Evolutionary conservation across 257 asterid species (phyloP), one percentile per base, ranked within the genome.

Genomic region (Nicotiana tomentosiformis): DNA sequence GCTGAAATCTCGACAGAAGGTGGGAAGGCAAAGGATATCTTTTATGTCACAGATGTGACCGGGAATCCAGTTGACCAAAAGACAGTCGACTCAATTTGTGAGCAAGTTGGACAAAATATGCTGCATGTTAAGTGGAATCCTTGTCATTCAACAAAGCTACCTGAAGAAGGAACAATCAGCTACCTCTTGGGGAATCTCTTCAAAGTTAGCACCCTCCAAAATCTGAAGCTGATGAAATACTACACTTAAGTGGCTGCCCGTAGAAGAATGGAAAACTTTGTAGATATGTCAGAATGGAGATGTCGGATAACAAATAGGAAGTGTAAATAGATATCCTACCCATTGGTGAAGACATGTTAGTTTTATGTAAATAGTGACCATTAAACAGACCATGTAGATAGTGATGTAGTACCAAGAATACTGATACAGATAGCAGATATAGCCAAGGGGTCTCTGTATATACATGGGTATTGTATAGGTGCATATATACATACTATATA

Each of bases 1-100:
- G 98, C 98, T 69, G 97, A 91, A 89, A 90, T 93, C 57, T 92
- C 97, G 62, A 92, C 97, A 3, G 78, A 87, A 79, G 90, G 87
- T 32, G 94, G 98, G 86, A 91, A 88, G 86, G 98, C 89, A 4
- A 87, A 79, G 80, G 94, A 93, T 77, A 93, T 87, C 11, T 93
- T 93, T 83, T 91, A 87, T 77, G 98, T 93, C 20, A 91, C 93
- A 0, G 97, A 93, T 82, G 97, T 91, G 83, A 85, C 91, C 0
- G 98, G 97, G 64, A 85, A 85, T 82, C 93, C 93, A 0, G 97
- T 91, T 33, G 98, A 92, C 58, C 88, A 87, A 10, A 91, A 87
- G 86, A 91, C 90, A 32, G 91, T 93, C 6, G 95, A 93, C 67
- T 90, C 91, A 12, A 90, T 93, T 77, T 88, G 97, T 84, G 81